Base-by-base conservation (phyloP, 805 yeast species). In the Lipomyces lipofer region DNA sequence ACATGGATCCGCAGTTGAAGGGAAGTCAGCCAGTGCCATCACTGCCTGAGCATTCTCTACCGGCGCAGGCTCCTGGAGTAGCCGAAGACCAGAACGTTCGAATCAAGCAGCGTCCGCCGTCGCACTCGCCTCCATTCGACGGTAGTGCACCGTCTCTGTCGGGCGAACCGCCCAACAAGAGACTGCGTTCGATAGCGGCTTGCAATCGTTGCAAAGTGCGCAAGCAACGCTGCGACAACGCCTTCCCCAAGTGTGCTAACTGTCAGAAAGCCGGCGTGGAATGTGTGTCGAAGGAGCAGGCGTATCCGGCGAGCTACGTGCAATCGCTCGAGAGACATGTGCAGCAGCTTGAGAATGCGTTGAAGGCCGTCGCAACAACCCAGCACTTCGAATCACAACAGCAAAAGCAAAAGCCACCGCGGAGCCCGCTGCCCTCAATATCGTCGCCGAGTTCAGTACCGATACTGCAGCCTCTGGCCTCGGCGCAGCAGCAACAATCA, bases 171-270 rank as follows among this genome's bases (percentile, higher is more conserved):
- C 47, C 56, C 15, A n/a, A 25, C 17, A 57, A 57, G 33, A 38
- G 61, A 10, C 15, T 47, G 19, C 43, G 89, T 47, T 76, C 88
- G 1, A 83, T 85, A 10, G 79, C 87, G 0, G 95, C 95, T 1
- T 89, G 97, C 67, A 86, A 85, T 64, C 73, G 96, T 51, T 89
- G 96, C 65, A 78, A 95, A 21, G 65, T 69, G 51, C 81, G 83
- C 59, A 85, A 85, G 65, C 77, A 82, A 54, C 77, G 77, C 60
- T 85, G 90, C 68, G 85, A 85, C 58, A 84, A 80, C 51, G 78
- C 77, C 55, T 81, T 83, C 64, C 90, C 90, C 4, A 75, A 75
- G 54, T 84, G 90, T 64, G 66, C 77, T 12, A 75, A 76, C 40
- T 84, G 90, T 66, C 73, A 68, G 42, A 80, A 81, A 63, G 85